Percentiles rank a stretch among this genome's conserved stretches.
Conservation (phyloP, 2,329 filamentous ascomycete genomes). For the Aspergillus glaucus region DNA sequence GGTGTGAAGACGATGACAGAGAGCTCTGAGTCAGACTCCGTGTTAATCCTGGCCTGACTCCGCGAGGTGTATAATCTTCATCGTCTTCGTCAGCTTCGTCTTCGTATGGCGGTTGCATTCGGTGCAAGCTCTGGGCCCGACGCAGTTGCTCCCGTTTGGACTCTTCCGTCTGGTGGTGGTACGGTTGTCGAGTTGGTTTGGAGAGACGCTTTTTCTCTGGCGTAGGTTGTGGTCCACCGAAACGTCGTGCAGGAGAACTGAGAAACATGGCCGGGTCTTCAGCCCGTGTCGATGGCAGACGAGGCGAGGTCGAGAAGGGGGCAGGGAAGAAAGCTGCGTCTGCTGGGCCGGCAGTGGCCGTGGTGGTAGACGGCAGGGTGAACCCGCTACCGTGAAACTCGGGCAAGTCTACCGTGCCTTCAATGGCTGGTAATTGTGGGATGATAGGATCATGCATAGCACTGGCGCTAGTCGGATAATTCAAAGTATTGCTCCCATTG, state of each 20-base stretch:
- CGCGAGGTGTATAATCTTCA: conserved; percentile 26
- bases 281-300: conserved; percentile 29
- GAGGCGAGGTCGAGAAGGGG: conserved; percentile 42
- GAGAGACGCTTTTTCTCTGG: conserved; percentile 21
- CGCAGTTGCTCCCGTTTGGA: conserved; percentile 39
- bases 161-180: conserved; percentile 45
- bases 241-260: conserved; percentile 44
- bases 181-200: conserved; percentile 36
- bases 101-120: conserved; percentile 21
- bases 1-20: conserved; percentile 21
- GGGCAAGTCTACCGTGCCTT: conserved; percentile 27
- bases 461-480: conserved; percentile 6
- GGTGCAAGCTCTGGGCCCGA: conserved; percentile 25
- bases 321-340: conserved; percentile 37
- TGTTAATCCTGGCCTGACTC: conserved; percentile 30
- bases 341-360: conserved; percentile 14
- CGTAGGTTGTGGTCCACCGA: conserved; percentile 33
- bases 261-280: conserved; percentile 44
- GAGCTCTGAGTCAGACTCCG: conserved; percentile 38
- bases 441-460: conserved; percentile 19
- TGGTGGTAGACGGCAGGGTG: conserved; percentile 18
- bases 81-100: conserved; percentile 25
- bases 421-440: conserved; percentile 31
- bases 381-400: conserved; percentile 24
- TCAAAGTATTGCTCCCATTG: conserved; percentile 11